phyloP scores from a whole-genome alignment of 2,329 filamentous ascomycete genomes.

The Alternaria viburni region DNA sequence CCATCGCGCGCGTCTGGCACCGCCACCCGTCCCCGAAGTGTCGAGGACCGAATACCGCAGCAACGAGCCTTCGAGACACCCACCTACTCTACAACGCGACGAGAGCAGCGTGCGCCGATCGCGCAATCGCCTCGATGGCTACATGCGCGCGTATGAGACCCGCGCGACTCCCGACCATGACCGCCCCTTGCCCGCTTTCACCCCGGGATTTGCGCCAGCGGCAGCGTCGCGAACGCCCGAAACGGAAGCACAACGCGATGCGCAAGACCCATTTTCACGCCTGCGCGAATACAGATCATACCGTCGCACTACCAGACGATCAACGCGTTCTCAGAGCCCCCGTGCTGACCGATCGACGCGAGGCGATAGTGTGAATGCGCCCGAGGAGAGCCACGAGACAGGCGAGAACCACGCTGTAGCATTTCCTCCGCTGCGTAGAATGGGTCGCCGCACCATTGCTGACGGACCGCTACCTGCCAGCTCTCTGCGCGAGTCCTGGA shows the following conservation, averaged over 20 bases:
- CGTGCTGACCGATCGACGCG: slow-evolving; percentile 5
- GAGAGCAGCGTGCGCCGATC: slow-evolving; percentile 20
- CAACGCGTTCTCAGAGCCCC: slow-evolving; percentile 21
- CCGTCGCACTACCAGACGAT: slow-evolving; percentile 10
- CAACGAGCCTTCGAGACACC: slow-evolving; percentile 21
- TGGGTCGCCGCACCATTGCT: slow-evolving; percentile 46
- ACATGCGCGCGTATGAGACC: slow-evolving; percentile 21
- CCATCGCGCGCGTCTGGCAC: slow-evolving; percentile 32
- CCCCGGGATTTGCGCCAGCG: slow-evolving; percentile 46
- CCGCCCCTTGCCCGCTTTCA: slow-evolving; percentile 38
- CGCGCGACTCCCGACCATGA: slow-evolving; percentile 15
- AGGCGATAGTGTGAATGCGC: slow-evolving; percentile 7
- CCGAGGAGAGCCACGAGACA: slow-evolving; percentile 30
- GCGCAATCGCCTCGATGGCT: slow-evolving; percentile 14
- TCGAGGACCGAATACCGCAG: slow-evolving; percentile 23
- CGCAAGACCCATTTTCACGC: slow-evolving; percentile 3
- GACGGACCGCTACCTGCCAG: slow-evolving; percentile 46
- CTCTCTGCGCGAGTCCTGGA: slow-evolving; percentile 48
- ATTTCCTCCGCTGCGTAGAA: slow-evolving; percentile 47
- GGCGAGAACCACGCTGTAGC: slow-evolving; percentile 36
- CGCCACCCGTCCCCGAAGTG: slow-evolving; percentile 45
- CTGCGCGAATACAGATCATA: slow-evolving; percentile 14
- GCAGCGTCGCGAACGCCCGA: slow-evolving; percentile 19
- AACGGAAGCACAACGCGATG: slow-evolving; percentile 8
- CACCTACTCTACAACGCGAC: slow-evolving; percentile 20